Conservation (phyloP, 495 filamentous ascomycete species). For the Penicillium goetzii region DNA sequence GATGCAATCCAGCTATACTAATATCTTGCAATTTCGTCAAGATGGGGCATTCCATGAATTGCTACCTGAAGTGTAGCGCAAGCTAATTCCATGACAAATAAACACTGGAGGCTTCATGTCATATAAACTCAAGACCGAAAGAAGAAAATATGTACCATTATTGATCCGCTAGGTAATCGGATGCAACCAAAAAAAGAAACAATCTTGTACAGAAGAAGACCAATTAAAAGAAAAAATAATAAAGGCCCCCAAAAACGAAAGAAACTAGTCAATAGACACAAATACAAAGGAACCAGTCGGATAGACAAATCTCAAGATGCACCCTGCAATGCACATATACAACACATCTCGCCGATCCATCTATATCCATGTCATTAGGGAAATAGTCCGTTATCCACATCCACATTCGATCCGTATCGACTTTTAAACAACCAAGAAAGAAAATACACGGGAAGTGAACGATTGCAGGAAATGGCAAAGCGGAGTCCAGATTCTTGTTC, state of each 20-base stretch:
- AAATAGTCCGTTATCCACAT: slow-evolving; percentile 10
- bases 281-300: slow-evolving; percentile 4
- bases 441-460: not conserved
- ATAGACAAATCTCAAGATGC: slow-evolving; percentile 8
- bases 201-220: slow-evolving; percentile 10
- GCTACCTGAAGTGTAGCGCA: too few relatives aligned
- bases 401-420: not conserved
- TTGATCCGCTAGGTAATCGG: slow-evolving; percentile 14
- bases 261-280: slow-evolving; percentile 9
- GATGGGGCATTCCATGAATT: too few relatives aligned
- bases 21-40: too few relatives aligned
- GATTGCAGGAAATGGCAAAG: not conserved
- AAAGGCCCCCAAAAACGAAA: not conserved
- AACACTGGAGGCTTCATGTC: not conserved
- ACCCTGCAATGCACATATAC: slow-evolving; percentile 26
- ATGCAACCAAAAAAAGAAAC: slow-evolving; percentile 4
- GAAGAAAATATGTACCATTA: slow-evolving; percentile 16
- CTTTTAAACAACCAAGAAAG: not conserved
- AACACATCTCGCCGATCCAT: slow-evolving; percentile 29
- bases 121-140: not conserved
- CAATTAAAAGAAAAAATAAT: not conserved
- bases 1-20: too few relatives aligned
- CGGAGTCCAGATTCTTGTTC: not conserved
- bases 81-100: not conserved
- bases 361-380: slow-evolving; percentile 25